A percentile compares a stretch with the other conserved stretches of the same genome.
Evolutionary conservation across 2,329 filamentous ascomycete species (phyloP).

Genomic region (Pestalotiopsis sp.): DNA sequence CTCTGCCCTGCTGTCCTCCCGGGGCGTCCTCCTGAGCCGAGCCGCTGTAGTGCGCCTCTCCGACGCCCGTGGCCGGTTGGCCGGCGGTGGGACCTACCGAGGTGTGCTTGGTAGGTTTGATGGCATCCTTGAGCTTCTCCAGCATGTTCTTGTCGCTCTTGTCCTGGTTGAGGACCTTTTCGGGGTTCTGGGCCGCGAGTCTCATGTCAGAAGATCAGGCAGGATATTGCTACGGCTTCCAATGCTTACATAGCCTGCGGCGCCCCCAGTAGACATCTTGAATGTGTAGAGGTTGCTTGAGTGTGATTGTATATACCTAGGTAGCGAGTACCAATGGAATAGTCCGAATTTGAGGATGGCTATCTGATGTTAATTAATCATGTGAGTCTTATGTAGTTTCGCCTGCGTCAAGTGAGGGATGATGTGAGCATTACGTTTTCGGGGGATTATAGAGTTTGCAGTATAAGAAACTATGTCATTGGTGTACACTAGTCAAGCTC

Average conservation of each 20-base stretch:
- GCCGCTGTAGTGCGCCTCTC: neutral
- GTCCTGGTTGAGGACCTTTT: neutral
- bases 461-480: neutral
- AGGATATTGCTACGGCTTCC: too few relatives aligned
- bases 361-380: too few relatives aligned
- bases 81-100: neutral
- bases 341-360: too few relatives aligned
- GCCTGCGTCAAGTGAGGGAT: neutral
- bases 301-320: neutral
- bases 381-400: neutral
- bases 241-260: neutral
- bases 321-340: too few relatives aligned
- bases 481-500: neutral
- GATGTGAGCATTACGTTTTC: neutral
- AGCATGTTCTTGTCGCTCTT: neutral
- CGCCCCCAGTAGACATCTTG: constrained; percentile 1
- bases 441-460: neutral
- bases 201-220: neutral
- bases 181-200: neutral
- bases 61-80: neutral
- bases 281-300: neutral
- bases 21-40: neutral
- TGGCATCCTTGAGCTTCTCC: neutral
- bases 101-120: neutral
- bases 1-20: too few relatives aligned